phyloP scores from a whole-genome alignment of 2,329 filamentous ascomycete genomes.

The Cordyceps farinosa region DNA sequence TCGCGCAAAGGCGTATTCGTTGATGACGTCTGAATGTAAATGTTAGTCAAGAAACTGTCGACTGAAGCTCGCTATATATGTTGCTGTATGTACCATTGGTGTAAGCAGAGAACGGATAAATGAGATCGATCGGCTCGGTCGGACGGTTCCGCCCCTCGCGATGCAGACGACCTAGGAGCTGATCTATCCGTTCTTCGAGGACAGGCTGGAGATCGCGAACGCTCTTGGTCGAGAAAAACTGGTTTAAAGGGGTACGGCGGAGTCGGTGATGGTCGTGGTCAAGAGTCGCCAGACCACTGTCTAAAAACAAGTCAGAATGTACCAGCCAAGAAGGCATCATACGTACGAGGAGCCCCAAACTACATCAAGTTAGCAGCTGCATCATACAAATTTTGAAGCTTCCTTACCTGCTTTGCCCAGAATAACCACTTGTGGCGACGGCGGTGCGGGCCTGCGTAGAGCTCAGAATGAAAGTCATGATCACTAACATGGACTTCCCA shows the following conservation, averaged over 20 bases:
- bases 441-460: conserved; percentile 33
- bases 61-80: background rate
- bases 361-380: conserved; percentile 16
- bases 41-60: background rate
- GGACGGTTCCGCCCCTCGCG: conserved; percentile 26
- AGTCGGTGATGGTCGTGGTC: conserved; percentile 34
- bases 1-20: conserved; percentile 38
- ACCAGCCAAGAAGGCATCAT: background rate
- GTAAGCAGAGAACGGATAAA: conserved; percentile 38
- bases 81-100: conserved; percentile 31
- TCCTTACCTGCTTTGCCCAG: conserved; percentile 33
- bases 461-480: conserved; percentile 37
- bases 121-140: conserved; percentile 31
- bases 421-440: conserved; percentile 34
- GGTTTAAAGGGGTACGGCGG: conserved; percentile 33
- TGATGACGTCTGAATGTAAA: conserved; percentile 33
- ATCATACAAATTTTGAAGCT: background rate
- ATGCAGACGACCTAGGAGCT: conserved; percentile 31
- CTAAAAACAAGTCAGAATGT: conserved; percentile 25
- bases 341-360: conserved; percentile 35
- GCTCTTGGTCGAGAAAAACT: conserved; percentile 36
- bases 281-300: conserved; percentile 33
- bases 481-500: conserved; percentile 39
- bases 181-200: conserved; percentile 34
- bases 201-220: conserved; percentile 37